Percentiles rank a stretch among this genome's conserved stretches.
Conservation (phyloP, 2,329 filamentous ascomycete species). For the Aspergillus clavatus region DNA sequence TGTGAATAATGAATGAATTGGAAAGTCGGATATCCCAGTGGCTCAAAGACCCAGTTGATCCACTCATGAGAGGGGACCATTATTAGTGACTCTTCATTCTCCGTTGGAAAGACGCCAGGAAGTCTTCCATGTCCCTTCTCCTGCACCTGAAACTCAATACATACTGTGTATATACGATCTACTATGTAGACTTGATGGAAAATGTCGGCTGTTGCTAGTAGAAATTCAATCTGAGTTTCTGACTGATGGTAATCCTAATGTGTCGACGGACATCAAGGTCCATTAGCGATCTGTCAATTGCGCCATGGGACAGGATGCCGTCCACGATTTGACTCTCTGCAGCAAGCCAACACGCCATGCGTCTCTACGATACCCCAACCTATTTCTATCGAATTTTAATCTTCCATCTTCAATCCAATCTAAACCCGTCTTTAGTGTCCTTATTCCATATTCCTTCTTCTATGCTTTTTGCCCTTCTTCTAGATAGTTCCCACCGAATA, state of each 20-base stretch:
- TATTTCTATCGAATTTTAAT: background rate
- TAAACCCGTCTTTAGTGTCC: background rate
- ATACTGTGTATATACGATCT: background rate
- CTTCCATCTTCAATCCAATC: background rate
- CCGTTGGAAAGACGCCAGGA: background rate
- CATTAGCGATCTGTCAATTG: background rate
- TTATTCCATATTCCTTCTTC: background rate
- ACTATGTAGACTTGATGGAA: too few species aligned
- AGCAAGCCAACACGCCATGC: background rate
- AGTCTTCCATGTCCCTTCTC: background rate
- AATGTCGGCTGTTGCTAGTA: too few species aligned
- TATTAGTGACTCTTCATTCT: background rate
- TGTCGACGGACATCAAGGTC: too few species aligned
- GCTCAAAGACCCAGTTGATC: background rate
- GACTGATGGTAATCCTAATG: too few species aligned
- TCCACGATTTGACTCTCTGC: background rate
- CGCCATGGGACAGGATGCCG: background rate
- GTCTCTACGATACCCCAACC: background rate
- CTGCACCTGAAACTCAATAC: background rate
- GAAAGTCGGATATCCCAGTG: background rate
- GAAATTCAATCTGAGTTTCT: too few species aligned
- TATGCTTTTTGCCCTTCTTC: conserved; percentile 2
- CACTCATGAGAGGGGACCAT: background rate
- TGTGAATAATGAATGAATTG: background rate
- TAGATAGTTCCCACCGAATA: conserved; percentile 3